Conservation (phyloP, 73 alveolate genomes). For the Symbiodinium natans region DNA sequence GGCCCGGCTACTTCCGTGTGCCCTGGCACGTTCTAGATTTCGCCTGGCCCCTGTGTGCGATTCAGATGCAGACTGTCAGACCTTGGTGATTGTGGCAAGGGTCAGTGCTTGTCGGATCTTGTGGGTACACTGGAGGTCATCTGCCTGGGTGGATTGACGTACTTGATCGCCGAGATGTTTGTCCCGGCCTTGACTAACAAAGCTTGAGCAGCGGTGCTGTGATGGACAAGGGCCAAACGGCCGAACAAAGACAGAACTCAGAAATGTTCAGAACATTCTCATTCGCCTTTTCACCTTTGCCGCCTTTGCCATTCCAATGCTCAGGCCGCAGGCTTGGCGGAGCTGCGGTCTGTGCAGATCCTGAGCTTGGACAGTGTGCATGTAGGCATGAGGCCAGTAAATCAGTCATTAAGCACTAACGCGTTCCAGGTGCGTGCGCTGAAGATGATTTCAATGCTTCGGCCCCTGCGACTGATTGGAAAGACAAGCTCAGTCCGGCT, state of each 20-base stretch:
- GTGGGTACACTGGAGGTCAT: slow-evolving; percentile 25
- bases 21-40: slow-evolving; percentile 81
- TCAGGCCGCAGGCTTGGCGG: slow-evolving; percentile 37
- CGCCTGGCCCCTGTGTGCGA: background rate
- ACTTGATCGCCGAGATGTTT: slow-evolving; percentile 39
- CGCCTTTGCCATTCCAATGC: background rate
- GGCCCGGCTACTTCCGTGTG: slow-evolving; percentile 79
- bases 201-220: too few relatives aligned
- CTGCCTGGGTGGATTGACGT: slow-evolving; percentile 63
- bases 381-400: background rate
- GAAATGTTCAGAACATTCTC: too few relatives aligned
- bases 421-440: slow-evolving; percentile 40
- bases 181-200: background rate
- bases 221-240: too few relatives aligned
- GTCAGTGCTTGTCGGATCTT: too few relatives aligned
- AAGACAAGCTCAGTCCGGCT: slow-evolving; percentile 81
- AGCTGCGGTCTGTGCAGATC: slow-evolving; percentile 33
- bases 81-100: background rate
- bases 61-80: background rate
- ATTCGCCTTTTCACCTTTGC: too few relatives aligned
- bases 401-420: background rate
- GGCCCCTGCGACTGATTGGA: slow-evolving; percentile 69
- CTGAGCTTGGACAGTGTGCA: too few relatives aligned
- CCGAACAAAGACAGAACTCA: too few relatives aligned
- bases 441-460: slow-evolving; percentile 76